Evolutionary conservation across 2,329 filamentous ascomycete genomes (phyloP).

Genomic region (Mycosphaerella sp.): DNA sequence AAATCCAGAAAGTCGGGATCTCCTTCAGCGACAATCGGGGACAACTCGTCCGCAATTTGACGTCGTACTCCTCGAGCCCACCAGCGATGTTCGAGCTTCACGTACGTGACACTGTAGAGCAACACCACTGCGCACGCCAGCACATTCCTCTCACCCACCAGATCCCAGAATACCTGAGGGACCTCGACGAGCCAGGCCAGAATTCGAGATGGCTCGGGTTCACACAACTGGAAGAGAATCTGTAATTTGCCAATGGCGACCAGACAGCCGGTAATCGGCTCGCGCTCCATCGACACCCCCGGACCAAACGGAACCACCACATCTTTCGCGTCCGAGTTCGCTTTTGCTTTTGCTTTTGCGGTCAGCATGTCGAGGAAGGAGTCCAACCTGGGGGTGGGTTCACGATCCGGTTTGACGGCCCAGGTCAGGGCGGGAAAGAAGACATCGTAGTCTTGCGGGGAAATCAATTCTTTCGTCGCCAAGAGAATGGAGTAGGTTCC

Average conservation of each 20-base stretch:
- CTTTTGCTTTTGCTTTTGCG: constrained; percentile 9
- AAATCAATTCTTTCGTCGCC: constrained; percentile 14
- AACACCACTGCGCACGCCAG: constrained; percentile 16
- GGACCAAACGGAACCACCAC: background rate
- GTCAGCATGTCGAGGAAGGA: constrained; percentile 14
- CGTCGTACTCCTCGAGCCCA: constrained; percentile 14
- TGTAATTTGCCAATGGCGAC: constrained; percentile 15
- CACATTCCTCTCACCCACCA: constrained; percentile 7
- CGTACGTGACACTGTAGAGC: constrained; percentile 14
- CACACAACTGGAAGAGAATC: constrained; percentile 6
- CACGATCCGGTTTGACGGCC: constrained; percentile 2
- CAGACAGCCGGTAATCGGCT: constrained; percentile 10
- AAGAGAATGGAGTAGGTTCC: constrained; percentile 16
- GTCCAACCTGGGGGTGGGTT: constrained; percentile 2
- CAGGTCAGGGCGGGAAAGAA: constrained; percentile 15
- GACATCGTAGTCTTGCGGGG: constrained; percentile 11
- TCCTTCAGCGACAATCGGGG: constrained; percentile 8
- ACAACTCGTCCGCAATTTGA: constrained; percentile 17
- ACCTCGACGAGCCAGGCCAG: constrained; percentile 16
- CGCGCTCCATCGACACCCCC: background rate
- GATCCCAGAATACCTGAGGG: constrained; percentile 15
- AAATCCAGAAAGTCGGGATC: constrained; percentile 18
- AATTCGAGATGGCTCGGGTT: constrained; percentile 14
- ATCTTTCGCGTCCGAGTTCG: background rate
- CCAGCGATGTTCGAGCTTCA: constrained; percentile 15